Evolutionary conservation across 2,329 filamentous ascomycete species (phyloP), one percentile per base, ranked within the genome.

Genomic region (Teratosphaeria viscida): DNA sequence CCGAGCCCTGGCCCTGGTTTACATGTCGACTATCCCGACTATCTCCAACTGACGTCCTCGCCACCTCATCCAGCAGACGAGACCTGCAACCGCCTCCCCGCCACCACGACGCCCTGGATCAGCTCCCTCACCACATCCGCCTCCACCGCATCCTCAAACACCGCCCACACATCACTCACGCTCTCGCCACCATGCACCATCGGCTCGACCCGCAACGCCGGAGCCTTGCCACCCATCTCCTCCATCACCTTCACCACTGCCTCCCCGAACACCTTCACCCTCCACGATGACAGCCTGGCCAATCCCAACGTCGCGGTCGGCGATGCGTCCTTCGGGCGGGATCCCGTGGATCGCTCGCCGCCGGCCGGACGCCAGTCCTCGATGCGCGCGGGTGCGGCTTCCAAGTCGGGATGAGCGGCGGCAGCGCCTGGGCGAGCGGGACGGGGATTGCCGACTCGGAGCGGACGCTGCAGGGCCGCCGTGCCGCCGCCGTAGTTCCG

Each of bases 101-200:
- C 34, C 49, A 19, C 47, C 14, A 23, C 23, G 2, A 2, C 23
- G 23, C 61, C 57, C 6, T 61, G 39, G 29, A 62, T 52, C 54
- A 29, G 32, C 12, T 54, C 59, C 49, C 37, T 59, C 12, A 57
- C 54, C 47, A 56, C 23, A 49, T 49, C 57, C 10, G 59, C 61
- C 47, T 43, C 43, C 27, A 52, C 10, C 34, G 47, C 56, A n/a
- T 23, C 55, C 16, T 39, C 10, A 23, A 62, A 60, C 4, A 14
- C 19, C 2, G 57, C 16, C 14, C 7, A 59, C 3, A 62, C 59
- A 32, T 62, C 61, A 34, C 56, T 58, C 43, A 57, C 56, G 32
- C 59, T 59, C 57, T 62, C 61, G 19, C 61, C 61, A 6, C 59
- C 59, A 54, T 57, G 35, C 5, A 59, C 19, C 39, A 57, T n/a